These are phyloP conservation scores for Aspergillus fischeri DNA, from an alignment of 2,329 filamentous ascomycete genomes.

Conservation along the genomic window DNA sequence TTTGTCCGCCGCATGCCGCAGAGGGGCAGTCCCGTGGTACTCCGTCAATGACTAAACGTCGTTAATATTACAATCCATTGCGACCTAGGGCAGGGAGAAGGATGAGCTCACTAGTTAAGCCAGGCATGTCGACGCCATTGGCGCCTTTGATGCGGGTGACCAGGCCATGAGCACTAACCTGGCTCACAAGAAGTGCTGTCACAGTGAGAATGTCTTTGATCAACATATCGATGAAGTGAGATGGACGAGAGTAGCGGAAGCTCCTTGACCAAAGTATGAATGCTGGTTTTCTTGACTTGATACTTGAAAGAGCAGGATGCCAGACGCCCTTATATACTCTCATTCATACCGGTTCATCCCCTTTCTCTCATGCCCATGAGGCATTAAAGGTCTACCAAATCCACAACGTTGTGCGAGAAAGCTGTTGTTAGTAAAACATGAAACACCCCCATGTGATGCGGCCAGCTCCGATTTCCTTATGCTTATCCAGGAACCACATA, in stretches of 20 bases:
- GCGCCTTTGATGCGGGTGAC: slow-evolving; percentile 55
- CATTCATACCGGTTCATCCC: not conserved
- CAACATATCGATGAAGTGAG: not conserved
- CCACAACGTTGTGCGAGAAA: not conserved
- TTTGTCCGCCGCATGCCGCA: slow-evolving; percentile 61
- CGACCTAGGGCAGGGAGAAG: not conserved
- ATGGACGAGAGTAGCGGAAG: not conserved
- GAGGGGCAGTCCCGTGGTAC: slow-evolving; percentile 64
- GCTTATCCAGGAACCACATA: not conserved
- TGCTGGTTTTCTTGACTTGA: not conserved
- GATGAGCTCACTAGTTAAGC: slow-evolving; percentile 47
- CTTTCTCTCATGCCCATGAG: not conserved
- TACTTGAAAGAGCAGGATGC: not conserved
- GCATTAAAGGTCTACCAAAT: not conserved
- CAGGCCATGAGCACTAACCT: slow-evolving; percentile 56
- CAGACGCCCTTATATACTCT: not conserved
- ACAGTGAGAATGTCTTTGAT: not conserved
- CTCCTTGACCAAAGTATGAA: not conserved
- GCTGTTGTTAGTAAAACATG: not conserved
- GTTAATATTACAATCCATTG: not conserved
- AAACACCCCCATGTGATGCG: not conserved
- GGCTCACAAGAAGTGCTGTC: slow-evolving; percentile 11
- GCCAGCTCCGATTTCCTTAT: not conserved
- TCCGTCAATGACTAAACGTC: slow-evolving; percentile 53
- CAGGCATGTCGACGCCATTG: slow-evolving; percentile 61